phyloP scores from a whole-genome alignment of 2,329 filamentous ascomycete species.

The Metarhizium album region DNA sequence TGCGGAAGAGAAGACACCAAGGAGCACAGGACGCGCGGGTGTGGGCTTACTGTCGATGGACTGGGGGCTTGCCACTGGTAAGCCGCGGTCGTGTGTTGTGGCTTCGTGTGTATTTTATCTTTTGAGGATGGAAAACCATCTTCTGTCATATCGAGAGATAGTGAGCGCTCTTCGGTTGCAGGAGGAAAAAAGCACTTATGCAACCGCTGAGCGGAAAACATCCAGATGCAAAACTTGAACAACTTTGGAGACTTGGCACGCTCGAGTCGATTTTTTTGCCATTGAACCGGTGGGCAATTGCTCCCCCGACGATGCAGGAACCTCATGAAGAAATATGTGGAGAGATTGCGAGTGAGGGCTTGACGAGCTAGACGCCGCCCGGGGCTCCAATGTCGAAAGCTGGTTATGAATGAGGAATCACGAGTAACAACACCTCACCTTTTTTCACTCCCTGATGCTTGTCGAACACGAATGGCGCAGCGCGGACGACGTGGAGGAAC shows the following conservation, averaged over 20 bases:
- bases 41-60: conserved; percentile 8
- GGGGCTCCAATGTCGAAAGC: background rate
- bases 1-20: conserved; percentile 21
- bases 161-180: background rate
- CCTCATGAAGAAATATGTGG: background rate
- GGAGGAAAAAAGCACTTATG: background rate
- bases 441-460: background rate
- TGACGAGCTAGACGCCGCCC: background rate
- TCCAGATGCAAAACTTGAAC: background rate
- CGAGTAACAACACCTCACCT: background rate
- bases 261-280: background rate
- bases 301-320: background rate
- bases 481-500: background rate
- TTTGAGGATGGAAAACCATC: conserved; percentile 34
- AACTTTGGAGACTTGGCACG: background rate
- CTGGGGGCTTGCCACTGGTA: conserved; percentile 11
- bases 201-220: background rate
- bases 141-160: conserved; percentile 31
- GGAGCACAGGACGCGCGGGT: conserved; percentile 3
- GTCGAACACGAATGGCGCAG: background rate
- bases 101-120: conserved; percentile 31
- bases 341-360: background rate
- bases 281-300: background rate
- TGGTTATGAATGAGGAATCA: background rate
- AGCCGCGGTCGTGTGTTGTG: conserved; percentile 17